Percentiles rank a stretch among this genome's conserved stretches.
phyloP scores from a whole-genome alignment of 1,284 basidiomycete species.

The Chalciporus sp. region DNA sequence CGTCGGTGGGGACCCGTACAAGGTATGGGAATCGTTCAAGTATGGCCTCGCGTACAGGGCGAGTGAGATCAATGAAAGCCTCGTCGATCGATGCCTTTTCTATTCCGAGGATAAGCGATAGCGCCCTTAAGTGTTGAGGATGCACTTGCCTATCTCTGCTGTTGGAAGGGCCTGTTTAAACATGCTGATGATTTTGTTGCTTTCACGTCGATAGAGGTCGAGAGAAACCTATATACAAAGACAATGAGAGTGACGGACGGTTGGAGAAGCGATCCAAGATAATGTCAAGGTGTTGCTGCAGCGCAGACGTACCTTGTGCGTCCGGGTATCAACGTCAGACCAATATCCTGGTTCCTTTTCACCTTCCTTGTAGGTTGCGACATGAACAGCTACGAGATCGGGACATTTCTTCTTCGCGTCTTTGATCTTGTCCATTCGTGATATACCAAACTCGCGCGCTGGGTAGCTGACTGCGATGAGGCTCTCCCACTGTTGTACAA shows the following conservation, averaged over 20 bases:
- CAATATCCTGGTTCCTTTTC: conserved; percentile 88
- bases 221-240: conserved; percentile 73
- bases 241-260: conserved; percentile 5
- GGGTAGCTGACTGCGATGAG: conserved; percentile 96
- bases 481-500: conserved; percentile 91
- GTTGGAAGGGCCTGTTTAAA: conserved; percentile 81
- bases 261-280: background rate
- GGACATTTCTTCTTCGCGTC: conserved; percentile 89
- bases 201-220: conserved; percentile 92
- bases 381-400: conserved; percentile 84
- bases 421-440: conserved; percentile 75
- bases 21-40: conserved; percentile 80
- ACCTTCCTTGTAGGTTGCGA: conserved; percentile 93
- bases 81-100: conserved; percentile 86
- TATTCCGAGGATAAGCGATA: conserved; percentile 33
- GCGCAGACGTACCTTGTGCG: conserved; percentile 79
- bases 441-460: conserved; percentile 89
- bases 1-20: conserved; percentile 64
- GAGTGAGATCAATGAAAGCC: conserved; percentile 89
- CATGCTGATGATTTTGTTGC: conserved; percentile 83
- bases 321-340: conserved; percentile 82
- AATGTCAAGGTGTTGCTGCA: background rate
- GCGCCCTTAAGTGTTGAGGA: background rate
- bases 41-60: conserved; percentile 72
- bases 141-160: conserved; percentile 62